Base-by-base conservation (phyloP, 192 early-diverging fungal species). In the Geranomyces variabilis region DNA sequence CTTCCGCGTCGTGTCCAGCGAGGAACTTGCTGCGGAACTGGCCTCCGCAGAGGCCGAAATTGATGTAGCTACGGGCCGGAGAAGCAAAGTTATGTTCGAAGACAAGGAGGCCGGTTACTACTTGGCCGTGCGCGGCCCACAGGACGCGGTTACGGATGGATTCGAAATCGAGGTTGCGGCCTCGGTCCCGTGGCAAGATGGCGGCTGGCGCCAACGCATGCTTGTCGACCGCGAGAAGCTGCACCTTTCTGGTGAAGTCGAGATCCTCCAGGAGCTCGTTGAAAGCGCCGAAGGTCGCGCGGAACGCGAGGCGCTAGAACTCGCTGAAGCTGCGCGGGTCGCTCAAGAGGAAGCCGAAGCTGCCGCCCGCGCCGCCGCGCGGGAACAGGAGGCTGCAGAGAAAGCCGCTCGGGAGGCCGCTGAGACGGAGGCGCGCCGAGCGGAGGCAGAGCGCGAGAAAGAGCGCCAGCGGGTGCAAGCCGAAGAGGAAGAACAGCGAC, bases 161-260 rank as follows among this genome's bases (percentile, higher is more conserved):
- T 55, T 55, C 14, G 51, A 55, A 14, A 55, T 55, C 51, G 51
- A 55, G 15, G 51, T 55, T 55, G 21, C 26, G 21, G 51, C 51
- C 6, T 24, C 51, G 51, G 51, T 55, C 4, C 51, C 51, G 26
- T 55, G 51, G 51, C 4, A 55, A 28, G 51, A 55, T 14, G 51
- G 51, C 4, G 21, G 6, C 3, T 28, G 19, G 51, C 51, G 51
- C 15, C 19, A 55, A 14, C 51, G 51, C 19, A n/a, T 55, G 51
- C 26, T 55, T 14, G 19, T 55, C 26, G 51, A 55, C 26, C 51
- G 51, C 51, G 14, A 4, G 6, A 55, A 3, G 15, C 51, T 55
- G 6, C 21, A 55, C 8, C 26, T 55, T 7, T 28, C 4, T 28
- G 51, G 51, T 8, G 19, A n/a, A 14, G 51, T 55, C 6, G 51